These are phyloP conservation scores for Phlyctochytrium arcticum DNA, from an alignment of 192 early-diverging fungal genomes.

Conservation along the genomic window DNA sequence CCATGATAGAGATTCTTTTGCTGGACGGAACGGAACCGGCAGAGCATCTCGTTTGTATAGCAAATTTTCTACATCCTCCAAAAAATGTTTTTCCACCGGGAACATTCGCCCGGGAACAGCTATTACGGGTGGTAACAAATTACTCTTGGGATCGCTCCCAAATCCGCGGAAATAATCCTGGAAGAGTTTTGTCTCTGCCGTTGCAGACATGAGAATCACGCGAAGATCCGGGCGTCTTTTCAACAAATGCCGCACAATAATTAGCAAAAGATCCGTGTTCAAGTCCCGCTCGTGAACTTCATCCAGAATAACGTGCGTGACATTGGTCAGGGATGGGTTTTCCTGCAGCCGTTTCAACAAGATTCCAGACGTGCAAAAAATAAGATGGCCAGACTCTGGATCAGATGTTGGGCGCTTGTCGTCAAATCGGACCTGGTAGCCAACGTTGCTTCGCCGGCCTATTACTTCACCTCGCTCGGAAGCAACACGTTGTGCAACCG, in stretches of 20 bases:
- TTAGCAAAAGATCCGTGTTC: constrained; percentile 79
- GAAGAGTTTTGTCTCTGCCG: constrained; percentile 76
- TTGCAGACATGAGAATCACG: constrained; percentile 90
- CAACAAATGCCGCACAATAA: constrained; percentile 64
- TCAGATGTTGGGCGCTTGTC: constrained; percentile 27
- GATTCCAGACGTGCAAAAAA: constrained; percentile 72
- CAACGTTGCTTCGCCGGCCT: constrained; percentile 42
- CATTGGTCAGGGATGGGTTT: constrained; percentile 52
- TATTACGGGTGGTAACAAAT: constrained; percentile 46
- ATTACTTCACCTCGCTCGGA: constrained; percentile 51
- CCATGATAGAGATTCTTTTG: constrained; percentile 14
- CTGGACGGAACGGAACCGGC: constrained; percentile 7
- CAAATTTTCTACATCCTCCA: constrained; percentile 59
- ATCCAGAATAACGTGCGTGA: constrained; percentile 73
- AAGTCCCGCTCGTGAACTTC: constrained; percentile 77
- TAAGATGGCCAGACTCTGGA: constrained; percentile 4
- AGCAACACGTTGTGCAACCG: constrained; percentile 61
- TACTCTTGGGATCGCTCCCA: constrained; percentile 4
- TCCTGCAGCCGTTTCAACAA: constrained; percentile 64
- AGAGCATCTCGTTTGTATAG: constrained; percentile 5
- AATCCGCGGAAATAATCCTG: constrained; percentile 65
- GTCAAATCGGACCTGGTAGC: constrained; percentile 51
- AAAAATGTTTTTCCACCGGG: constrained; percentile 45
- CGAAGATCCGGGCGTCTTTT: constrained; percentile 52
- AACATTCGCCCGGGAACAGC: constrained; percentile 54